Percentiles rank a stretch among this genome's conserved stretches.
phyloP scores from a whole-genome alignment of 495 filamentous ascomycete genomes.

The Aspergillus conjunctus region DNA sequence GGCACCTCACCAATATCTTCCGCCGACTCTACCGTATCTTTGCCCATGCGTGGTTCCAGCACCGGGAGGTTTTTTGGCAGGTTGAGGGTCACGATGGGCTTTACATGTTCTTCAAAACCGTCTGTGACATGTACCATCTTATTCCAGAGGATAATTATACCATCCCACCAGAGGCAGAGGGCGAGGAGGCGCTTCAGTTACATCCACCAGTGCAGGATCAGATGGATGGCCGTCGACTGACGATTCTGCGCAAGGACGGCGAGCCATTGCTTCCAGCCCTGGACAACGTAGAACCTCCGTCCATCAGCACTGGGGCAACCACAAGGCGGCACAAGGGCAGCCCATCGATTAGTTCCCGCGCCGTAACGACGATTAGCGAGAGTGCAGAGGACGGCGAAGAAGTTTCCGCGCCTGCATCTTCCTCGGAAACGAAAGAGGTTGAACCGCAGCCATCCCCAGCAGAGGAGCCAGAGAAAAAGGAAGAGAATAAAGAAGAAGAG shows the following conservation, averaged over 20 bases:
- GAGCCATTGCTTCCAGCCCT: slow-evolving; percentile 28
- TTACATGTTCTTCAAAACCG: slow-evolving; percentile 95
- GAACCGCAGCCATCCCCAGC: slow-evolving; percentile 18
- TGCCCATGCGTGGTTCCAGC: slow-evolving; percentile 98
- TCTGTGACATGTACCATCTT: slow-evolving; percentile 86
- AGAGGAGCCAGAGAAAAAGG: not conserved
- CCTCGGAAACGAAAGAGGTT: slow-evolving; percentile 7
- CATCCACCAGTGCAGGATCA: slow-evolving; percentile 36
- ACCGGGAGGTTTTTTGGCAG: slow-evolving; percentile 91
- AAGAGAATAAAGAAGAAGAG: no score
- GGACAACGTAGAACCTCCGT: slow-evolving; percentile 38
- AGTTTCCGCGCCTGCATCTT: not conserved
- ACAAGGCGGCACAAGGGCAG: slow-evolving; percentile 73
- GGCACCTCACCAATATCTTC: slow-evolving; percentile 92
- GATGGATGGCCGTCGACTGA: slow-evolving; percentile 47
- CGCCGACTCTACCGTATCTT: slow-evolving; percentile 93
- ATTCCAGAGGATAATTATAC: slow-evolving; percentile 95
- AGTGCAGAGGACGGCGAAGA: slow-evolving; percentile 65
- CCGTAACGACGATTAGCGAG: slow-evolving; percentile 69
- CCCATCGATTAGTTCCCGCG: slow-evolving; percentile 70
- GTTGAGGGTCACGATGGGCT: slow-evolving; percentile 86
- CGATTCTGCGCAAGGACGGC: slow-evolving; percentile 43
- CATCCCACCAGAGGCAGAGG: slow-evolving; percentile 89
- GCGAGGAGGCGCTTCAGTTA: slow-evolving; percentile 54
- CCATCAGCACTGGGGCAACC: slow-evolving; percentile 61